Evolutionary conservation across 2,329 filamentous ascomycete species (phyloP), one percentile per base, ranked within the genome.

Genomic region (Alternaria panax): DNA sequence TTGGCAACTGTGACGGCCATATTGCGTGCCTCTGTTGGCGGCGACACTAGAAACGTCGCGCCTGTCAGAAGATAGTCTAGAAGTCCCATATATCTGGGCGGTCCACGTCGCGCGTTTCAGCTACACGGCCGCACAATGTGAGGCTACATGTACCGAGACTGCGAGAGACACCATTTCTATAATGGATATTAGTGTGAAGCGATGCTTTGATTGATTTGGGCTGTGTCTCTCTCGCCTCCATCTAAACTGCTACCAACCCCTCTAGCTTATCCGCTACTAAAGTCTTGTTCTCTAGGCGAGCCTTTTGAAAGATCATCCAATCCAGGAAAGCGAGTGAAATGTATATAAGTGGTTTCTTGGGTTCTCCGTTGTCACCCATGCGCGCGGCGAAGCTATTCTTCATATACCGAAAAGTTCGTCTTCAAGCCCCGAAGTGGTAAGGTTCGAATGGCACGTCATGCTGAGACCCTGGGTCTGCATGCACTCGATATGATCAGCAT

Each of bases 381-480:
- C 32, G 14, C 7, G 3, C 20, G 18, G 28, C 7, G 18, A 47
- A 24, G 7, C 34, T 47, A 1, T 47, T 30, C 22, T 38, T 58
- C 40, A 60, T 51, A 11, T 53, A 61, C 27, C 6, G 2, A 51
- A 36, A 24, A 65, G 32, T 18, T 58, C 54, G 7, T 56, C 51
- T 25, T 60, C 63, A 6, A 65, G 32, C 6, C 12, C 16, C 6
- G 32, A 6, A 2, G 57, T 41, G 2, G 53, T 45, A 20, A 64
- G 34, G 7, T 16, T 7, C 11, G 59, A 64, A 18, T 68, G 57
- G 32, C 63, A 68, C 9, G 64, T 66, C 7, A 63, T 63, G 51
- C 65, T 52, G 4, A 65, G 51, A 1, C 65, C 65, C 11, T 64
- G 56, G 11, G 25, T 51, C 18, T 63, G 58, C 64, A 68, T 68